phyloP scores from a whole-genome alignment of 164 flowering plant species.

The Nelumbo lutea region DNA sequence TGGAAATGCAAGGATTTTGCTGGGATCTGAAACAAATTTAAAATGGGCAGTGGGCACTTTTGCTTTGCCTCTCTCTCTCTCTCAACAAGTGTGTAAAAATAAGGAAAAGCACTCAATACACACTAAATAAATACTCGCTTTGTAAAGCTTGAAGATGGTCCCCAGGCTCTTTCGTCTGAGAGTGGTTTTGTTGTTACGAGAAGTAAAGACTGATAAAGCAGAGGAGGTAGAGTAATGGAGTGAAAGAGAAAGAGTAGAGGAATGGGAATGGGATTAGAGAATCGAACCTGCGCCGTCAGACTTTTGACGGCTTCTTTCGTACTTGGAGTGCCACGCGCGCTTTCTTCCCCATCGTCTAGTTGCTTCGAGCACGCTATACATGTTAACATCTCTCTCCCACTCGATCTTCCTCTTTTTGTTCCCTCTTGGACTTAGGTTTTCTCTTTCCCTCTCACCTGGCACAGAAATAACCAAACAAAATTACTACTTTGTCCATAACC shows the following conservation, averaged over 20 bases:
- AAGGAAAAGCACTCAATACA: too few species aligned
- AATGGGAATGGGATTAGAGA: constrained; percentile 1
- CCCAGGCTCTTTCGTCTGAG: not conserved
- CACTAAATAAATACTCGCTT: too few species aligned
- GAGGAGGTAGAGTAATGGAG: not conserved
- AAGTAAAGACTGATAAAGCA: not conserved
- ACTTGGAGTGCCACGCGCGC: constrained; percentile 75
- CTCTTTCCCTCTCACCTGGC: not conserved
- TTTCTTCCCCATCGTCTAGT: constrained; percentile 47
- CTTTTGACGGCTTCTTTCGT: constrained; percentile 89
- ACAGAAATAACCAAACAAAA: too few species aligned
- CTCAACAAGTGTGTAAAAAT: too few species aligned
- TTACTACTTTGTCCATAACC: too few species aligned
- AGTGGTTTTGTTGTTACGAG: constrained; percentile 6
- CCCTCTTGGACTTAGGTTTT: too few species aligned
- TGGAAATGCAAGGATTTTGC: too few species aligned
- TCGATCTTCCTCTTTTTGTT: not conserved
- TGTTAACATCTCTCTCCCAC: constrained; percentile 55
- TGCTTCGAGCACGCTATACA: constrained; percentile 91
- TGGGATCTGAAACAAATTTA: too few species aligned
- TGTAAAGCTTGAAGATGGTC: not conserved
- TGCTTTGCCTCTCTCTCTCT: too few species aligned
- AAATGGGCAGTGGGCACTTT: too few species aligned
- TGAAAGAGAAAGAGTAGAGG: not conserved
- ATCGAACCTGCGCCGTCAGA: constrained; percentile 80